phyloP scores from a whole-genome alignment of 768 basidiomycete genomes.

The Clathrus columnatus region DNA sequence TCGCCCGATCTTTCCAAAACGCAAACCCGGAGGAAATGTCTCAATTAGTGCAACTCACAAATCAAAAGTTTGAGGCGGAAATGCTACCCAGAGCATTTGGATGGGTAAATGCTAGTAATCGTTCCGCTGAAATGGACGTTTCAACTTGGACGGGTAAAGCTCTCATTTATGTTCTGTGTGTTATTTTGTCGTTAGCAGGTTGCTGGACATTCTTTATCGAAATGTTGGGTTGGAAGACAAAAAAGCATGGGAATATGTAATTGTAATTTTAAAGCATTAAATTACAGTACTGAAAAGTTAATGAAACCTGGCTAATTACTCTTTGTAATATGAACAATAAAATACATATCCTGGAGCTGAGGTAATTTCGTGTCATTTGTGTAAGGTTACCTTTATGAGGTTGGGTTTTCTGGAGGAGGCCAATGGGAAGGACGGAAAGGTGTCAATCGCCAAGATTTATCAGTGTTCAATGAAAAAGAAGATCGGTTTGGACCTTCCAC shows the following conservation, averaged over 20 bases:
- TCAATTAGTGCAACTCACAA: background rate
- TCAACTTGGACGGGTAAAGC: slow-evolving; percentile 7
- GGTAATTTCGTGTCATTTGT: background rate
- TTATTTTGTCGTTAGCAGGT: slow-evolving; percentile 1
- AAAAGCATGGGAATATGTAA: background rate
- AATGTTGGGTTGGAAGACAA: background rate
- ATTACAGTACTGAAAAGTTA: background rate
- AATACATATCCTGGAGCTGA: no score
- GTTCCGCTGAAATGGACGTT: slow-evolving; percentile 9
- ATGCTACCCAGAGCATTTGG: slow-evolving; percentile 8
- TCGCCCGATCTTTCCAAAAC: slow-evolving; percentile 1
- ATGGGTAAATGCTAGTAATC: slow-evolving; percentile 8
- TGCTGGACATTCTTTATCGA: background rate
- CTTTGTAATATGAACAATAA: no score
- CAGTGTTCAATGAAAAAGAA: background rate
- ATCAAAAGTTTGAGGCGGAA: slow-evolving; percentile 3
- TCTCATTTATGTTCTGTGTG: slow-evolving; percentile 3
- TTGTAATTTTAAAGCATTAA: background rate
- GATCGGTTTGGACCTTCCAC: slow-evolving; percentile 39
- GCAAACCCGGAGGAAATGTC: slow-evolving; percentile 6
- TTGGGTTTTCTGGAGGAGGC: background rate
- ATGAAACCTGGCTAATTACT: background rate
- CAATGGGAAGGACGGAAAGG: background rate
- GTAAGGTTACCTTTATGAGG: background rate
- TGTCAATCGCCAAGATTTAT: background rate